A percentile compares a stretch with the other conserved stretches of the same genome.
Evolutionary conservation across 2,329 filamentous ascomycete genomes (phyloP).

Genomic region (Sordariomycetes sp.): DNA sequence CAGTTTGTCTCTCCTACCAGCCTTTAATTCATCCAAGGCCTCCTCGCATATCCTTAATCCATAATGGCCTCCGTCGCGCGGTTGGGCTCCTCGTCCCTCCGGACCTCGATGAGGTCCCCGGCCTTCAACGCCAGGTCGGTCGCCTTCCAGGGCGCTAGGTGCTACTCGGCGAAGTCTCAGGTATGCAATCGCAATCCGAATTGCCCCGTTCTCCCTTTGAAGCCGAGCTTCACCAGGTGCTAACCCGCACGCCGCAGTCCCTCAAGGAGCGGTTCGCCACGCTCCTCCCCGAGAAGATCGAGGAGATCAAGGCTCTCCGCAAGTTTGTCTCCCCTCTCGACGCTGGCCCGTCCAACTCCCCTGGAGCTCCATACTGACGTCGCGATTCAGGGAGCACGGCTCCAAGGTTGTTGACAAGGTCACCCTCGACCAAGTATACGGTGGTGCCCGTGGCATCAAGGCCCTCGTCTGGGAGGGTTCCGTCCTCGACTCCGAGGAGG

Average conservation of each 20-base stretch:
- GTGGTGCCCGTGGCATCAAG: slow-evolving; percentile 98
- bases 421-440: slow-evolving; percentile 98
- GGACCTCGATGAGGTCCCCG: slow-evolving; percentile 60
- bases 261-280: slow-evolving; percentile 98
- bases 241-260: slow-evolving; percentile 43
- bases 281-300: slow-evolving; percentile 89
- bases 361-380: background rate
- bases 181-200: slow-evolving; percentile 33
- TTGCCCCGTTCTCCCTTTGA: background rate
- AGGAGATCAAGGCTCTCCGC: slow-evolving; percentile 97
- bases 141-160: slow-evolving; percentile 74
- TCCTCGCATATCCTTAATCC: slow-evolving; percentile 11
- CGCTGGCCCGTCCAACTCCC: background rate
- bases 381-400: slow-evolving; percentile 65
- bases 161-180: slow-evolving; percentile 88
- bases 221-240: background rate
- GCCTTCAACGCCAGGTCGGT: slow-evolving; percentile 58
- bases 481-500: slow-evolving; percentile 96
- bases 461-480: slow-evolving; percentile 97
- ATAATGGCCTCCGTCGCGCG: slow-evolving; percentile 79
- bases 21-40: slow-evolving; percentile 6
- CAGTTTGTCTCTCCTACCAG: background rate
- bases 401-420: slow-evolving; percentile 95
- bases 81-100: slow-evolving; percentile 71
- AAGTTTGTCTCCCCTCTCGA: slow-evolving; percentile 48